Evolutionary conservation across 2,329 filamentous ascomycete species (phyloP), one percentile per base, ranked within the genome.

Genomic region (Basipetospora chlamydospora): DNA sequence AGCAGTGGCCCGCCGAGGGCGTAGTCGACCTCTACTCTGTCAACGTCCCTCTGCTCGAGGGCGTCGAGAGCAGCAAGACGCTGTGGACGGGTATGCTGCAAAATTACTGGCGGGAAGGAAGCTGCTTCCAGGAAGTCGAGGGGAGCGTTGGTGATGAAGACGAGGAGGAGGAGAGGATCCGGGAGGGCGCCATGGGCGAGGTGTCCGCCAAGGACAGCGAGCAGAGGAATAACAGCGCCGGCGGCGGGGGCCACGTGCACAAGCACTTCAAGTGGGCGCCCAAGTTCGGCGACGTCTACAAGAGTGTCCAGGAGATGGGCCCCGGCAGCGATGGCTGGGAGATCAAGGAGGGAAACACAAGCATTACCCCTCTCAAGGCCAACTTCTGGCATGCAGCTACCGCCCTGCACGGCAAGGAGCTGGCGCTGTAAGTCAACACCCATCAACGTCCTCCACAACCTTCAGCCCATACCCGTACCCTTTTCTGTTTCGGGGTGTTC

Each of bases 211-310:
- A 42, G 50, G 28, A 18, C 13, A 31, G 28, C 3, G 21, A 15
- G 32, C 12, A 25, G 9, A 13, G 16, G 10, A 45, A 41, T 31
- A 44, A 31, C 36, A 47, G 36, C 41, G 42, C 32, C 18, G 41
- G 35, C 15, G 61, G 62, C 34, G 59, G 57, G 31, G 60, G 67
- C 21, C 77, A 85, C 53, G 70, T 64, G 39, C 84, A 93, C 56
- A 84, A 82, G 54, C 82, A 92, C 57, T 96, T 95, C 66, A 92
- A 88, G 59, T 96, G 90, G 90, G 76, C 82, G 33, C 90, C 88
- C 3, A 74, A 73, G 43, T 90, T 96, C 57, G 67, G 73, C 23
- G 87, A 93, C 56, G 85, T 96, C 3, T 85, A 85, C 56, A 73
- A 80, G 52, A 87, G 81, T 46, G 86, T 95, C n/a, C 75, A 86